Conservation (phyloP, 768 basidiomycete species). For the Panus rudis region DNA sequence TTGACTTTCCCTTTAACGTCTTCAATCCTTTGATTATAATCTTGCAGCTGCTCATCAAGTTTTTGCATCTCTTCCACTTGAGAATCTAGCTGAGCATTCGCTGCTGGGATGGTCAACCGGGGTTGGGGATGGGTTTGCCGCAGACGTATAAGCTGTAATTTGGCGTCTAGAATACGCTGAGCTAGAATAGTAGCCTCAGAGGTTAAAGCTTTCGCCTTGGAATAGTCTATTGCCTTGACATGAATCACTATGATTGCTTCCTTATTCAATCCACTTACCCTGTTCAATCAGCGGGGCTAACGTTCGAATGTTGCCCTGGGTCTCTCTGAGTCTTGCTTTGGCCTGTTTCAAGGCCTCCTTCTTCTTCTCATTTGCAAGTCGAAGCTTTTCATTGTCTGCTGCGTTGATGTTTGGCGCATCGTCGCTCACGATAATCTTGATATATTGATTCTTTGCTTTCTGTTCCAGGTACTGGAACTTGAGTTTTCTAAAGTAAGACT, state of each 20-base stretch:
- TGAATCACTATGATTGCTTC: no score
- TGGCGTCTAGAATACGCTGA: constrained; percentile 77
- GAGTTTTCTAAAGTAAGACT: constrained; percentile 70
- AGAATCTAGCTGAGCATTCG: constrained; percentile 63
- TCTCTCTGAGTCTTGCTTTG: constrained; percentile 57
- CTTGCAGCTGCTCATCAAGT: constrained; percentile 60
- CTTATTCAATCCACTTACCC: no score
- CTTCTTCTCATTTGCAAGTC: constrained; percentile 55
- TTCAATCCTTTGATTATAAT: constrained; percentile 42
- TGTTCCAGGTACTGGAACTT: constrained; percentile 90
- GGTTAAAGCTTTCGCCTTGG: constrained; percentile 44
- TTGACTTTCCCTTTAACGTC: constrained; percentile 59
- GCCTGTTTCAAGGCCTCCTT: constrained; percentile 60
- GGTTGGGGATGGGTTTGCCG: constrained; percentile 77
- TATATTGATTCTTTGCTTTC: constrained; percentile 84
- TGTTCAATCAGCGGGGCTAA: constrained; percentile 64
- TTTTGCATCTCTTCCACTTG: constrained; percentile 78
- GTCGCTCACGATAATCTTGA: constrained; percentile 80
- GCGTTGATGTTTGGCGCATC: constrained; percentile 76
- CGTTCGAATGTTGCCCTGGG: constrained; percentile 52
- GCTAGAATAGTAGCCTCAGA: constrained; percentile 53
- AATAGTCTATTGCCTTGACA: constrained; percentile 42
- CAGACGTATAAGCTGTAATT: constrained; percentile 71
- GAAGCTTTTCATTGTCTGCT: constrained; percentile 68
- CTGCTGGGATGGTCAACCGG: constrained; percentile 68